Base-by-base conservation (phyloP, 1,284 basidiomycete species). In the Cystobasidium sp. region DNA sequence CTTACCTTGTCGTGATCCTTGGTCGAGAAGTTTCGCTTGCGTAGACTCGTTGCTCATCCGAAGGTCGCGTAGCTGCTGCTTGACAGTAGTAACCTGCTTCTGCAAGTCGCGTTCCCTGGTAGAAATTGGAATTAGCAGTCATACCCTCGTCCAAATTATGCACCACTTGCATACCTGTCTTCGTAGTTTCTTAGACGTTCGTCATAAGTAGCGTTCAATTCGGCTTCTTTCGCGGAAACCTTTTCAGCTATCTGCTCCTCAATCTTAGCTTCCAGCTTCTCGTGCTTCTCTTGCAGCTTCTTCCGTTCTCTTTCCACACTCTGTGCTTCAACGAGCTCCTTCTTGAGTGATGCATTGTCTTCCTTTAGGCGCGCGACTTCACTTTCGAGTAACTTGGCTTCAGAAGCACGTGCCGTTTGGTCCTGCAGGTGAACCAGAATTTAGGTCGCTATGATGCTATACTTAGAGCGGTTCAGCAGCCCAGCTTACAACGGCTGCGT, bases 161-260 rank as follows among this genome's bases (percentile, higher is more conserved):
- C 64, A 16, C 68, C n/a, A 6, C 9, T 3, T 22, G 43, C 56
- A 8, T 6, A 59, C 56, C 56, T 59, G 24, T 97, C 94, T 82
- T 95, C 92, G 78, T 96, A 96, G 82, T 98, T 98, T 72, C 91
- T 87, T 81, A 98, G 87, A 78, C 91, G 90, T 84, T 99, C 96
- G 79, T 98, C 95, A 79, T 97, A 97, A 6, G 92, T 94, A 20
- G 96, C 96, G 77, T 95, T 93, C 12, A 97, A 85, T 83, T 97
- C 95, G 74, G 93, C 94, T 85, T 97, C 93, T 83, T 97, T 95
- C 82, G 93, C 91, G 0, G 86, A 85, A 18, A 96, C 90, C 78
- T 90, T 89, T 78, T 96, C 93, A 75, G 88, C 86, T 70, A 97
- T 91, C 83, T 93, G 85, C 52, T 91, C 89, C 43, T 97, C 94